These are phyloP conservation scores for Pseudofabraea citricarpa DNA, from an alignment of 2,329 filamentous ascomycete species.

Conservation along the genomic window DNA sequence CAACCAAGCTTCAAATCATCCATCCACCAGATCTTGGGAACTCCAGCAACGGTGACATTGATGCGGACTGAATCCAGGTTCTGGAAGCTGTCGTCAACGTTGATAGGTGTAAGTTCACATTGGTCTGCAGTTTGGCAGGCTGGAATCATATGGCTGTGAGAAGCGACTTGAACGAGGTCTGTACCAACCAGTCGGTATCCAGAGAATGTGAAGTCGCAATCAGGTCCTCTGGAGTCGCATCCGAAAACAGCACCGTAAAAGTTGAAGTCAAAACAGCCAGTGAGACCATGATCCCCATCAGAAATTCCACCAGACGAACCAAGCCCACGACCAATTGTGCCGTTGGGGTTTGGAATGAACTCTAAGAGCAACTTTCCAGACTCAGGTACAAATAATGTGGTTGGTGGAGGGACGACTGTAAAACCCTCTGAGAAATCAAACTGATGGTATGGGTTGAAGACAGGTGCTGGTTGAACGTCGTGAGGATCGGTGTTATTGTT, in stretches of 20 bases:
- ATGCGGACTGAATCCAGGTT: constrained; percentile 35
- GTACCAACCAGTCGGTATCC: constrained; percentile 25
- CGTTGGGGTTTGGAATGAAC: constrained; percentile 26
- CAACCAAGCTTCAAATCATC: constrained; percentile 40
- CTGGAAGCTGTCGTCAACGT: constrained; percentile 22
- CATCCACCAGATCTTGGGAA: constrained; percentile 39
- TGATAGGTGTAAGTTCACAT: constrained; percentile 27
- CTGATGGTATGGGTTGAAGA: constrained; percentile 29
- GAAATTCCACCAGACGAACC: constrained; percentile 23
- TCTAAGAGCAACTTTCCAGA: constrained; percentile 26
- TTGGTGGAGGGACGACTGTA: constrained; percentile 25
- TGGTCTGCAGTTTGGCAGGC: constrained; percentile 24
- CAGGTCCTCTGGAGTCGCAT: constrained; percentile 29
- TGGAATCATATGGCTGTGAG: constrained; percentile 19
- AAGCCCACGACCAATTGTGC: constrained; percentile 15
- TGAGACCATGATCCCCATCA: constrained; percentile 18
- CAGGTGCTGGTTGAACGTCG: constrained; percentile 15
- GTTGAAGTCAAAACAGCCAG: constrained; percentile 32
- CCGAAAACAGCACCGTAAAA: constrained; percentile 31
- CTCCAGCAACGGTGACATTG: constrained; percentile 31
- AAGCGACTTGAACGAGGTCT: constrained; percentile 18
- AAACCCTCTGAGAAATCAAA: constrained; percentile 33
- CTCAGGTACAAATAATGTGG: constrained; percentile 24
- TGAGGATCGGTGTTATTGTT: constrained; percentile 13
- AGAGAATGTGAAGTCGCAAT: constrained; percentile 34